phyloP scores from a whole-genome alignment of 129 eudicot species.

The Chrysanthemum lavandulifolium region DNA sequence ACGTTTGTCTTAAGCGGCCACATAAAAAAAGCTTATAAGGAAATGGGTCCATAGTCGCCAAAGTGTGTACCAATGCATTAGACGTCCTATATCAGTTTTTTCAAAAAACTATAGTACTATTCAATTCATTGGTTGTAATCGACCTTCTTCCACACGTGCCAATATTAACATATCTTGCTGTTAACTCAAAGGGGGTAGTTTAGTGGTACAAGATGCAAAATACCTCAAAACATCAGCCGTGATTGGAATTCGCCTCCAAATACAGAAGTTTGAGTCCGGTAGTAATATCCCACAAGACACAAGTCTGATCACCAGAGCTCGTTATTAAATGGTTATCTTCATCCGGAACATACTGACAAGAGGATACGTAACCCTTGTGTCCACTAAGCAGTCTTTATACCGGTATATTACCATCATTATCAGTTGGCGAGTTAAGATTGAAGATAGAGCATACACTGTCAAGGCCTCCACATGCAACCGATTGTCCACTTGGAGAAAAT shows the following conservation, averaged over 20 bases:
- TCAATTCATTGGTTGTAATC: background rate
- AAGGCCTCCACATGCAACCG: too few relatives aligned
- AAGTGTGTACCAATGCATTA: too few relatives aligned
- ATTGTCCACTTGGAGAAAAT: too few relatives aligned
- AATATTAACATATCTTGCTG: too few relatives aligned
- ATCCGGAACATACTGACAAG: conserved; percentile 78
- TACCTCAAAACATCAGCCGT: conserved; percentile 76
- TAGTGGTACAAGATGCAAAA: background rate
- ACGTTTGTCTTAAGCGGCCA: background rate
- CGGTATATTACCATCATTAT: conserved; percentile 76
- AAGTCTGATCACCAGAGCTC: too few relatives aligned
- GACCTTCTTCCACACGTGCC: too few relatives aligned
- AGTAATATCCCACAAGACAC: too few relatives aligned
- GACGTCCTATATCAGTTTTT: background rate
- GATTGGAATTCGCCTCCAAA: too few relatives aligned
- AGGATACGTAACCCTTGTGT: conserved; percentile 88
- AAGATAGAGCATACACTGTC: conserved; percentile 24
- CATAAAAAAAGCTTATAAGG: background rate
- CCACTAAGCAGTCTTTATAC: conserved; percentile 78
- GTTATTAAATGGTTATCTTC: conserved; percentile 20
- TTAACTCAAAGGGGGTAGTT: too few relatives aligned
- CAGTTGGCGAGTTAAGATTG: conserved; percentile 62
- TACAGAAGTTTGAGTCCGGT: too few relatives aligned
- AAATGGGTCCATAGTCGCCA: too few relatives aligned
- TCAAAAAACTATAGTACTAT: too few relatives aligned